Evolutionary conservation across 176 grass and related monocot genomes (phyloP).

Genomic region (Tillandsia leiboldiana): DNA sequence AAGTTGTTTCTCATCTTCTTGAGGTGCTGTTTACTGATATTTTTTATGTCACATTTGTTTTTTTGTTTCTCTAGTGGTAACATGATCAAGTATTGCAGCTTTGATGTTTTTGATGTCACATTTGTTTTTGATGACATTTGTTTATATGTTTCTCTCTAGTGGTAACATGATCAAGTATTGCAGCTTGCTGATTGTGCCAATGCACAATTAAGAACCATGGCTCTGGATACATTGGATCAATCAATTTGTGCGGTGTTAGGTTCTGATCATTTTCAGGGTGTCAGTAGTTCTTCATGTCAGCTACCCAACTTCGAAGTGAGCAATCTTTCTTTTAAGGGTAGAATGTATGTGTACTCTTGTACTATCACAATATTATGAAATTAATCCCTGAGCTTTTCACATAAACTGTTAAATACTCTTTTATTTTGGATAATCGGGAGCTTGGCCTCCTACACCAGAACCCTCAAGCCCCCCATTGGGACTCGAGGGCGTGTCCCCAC

Average conservation of each 20-base stretch:
- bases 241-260: conserved; percentile 93
- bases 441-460: too few relatives aligned
- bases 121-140: neutral
- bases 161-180: conserved; percentile 21
- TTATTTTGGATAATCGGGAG: too few relatives aligned
- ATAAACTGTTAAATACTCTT: too few relatives aligned
- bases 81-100: conserved; percentile 9
- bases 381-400: too few relatives aligned
- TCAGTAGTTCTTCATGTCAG: conserved; percentile 39
- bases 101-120: conserved; percentile 16
- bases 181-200: conserved; percentile 81
- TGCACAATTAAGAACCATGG: conserved; percentile 75
- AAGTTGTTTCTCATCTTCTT: conserved; percentile 82
- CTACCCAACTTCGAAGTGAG: conserved; percentile 37
- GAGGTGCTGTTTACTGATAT: conserved; percentile 46
- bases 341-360: too few relatives aligned
- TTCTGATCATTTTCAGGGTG: conserved; percentile 68
- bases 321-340: neutral
- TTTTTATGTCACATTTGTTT: conserved; percentile 8
- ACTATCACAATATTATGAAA: too few relatives aligned
- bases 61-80: conserved; percentile 4
- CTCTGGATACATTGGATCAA: conserved; percentile 83
- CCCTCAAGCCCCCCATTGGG: too few relatives aligned
- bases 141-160: conserved; percentile 7
- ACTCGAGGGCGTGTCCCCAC: too few relatives aligned